Conservation (phyloP, 2,329 filamentous ascomycete species). For the Ascochyta lentis region DNA sequence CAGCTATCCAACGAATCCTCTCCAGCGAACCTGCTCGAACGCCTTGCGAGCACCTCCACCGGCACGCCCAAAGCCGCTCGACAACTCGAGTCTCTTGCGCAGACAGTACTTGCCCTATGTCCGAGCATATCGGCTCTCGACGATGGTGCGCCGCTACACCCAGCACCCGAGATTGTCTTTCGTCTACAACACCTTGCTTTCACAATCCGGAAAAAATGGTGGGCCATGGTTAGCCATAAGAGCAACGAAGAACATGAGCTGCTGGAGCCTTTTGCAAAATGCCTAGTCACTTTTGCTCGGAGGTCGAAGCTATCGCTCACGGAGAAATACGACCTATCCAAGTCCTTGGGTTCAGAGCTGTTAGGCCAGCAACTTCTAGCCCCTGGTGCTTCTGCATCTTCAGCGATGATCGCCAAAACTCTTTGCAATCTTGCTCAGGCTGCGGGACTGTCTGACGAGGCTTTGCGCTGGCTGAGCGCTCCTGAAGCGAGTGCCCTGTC, state of each 20-base stretch:
- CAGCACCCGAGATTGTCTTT: slow-evolving; percentile 65
- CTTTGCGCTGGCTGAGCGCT: slow-evolving; percentile 40
- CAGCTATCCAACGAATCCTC: slow-evolving; percentile 62
- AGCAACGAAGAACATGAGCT: slow-evolving; percentile 69
- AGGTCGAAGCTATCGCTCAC: slow-evolving; percentile 51
- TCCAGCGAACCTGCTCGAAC: slow-evolving; percentile 63
- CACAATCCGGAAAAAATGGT: slow-evolving; percentile 67
- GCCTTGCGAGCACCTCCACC: slow-evolving; percentile 57
- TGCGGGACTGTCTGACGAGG: slow-evolving; percentile 42
- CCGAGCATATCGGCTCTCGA: slow-evolving; percentile 71
- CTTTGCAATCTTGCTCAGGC: slow-evolving; percentile 45
- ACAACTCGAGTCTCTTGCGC: slow-evolving; percentile 71
- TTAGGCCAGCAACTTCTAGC: slow-evolving; percentile 2
- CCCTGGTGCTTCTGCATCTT: slow-evolving; percentile 1
- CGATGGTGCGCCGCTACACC: slow-evolving; percentile 66
- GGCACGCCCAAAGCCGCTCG: slow-evolving; percentile 63
- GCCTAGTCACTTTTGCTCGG: slow-evolving; percentile 66
- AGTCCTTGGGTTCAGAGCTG: slow-evolving; percentile 29
- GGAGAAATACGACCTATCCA: slow-evolving; percentile 51
- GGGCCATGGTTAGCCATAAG: slow-evolving; percentile 66
- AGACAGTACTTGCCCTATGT: slow-evolving; percentile 69
- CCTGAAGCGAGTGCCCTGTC: slow-evolving; percentile 20
- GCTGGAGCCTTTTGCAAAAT: slow-evolving; percentile 69
- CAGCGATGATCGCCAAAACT: slow-evolving; percentile 20
- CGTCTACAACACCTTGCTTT: slow-evolving; percentile 71